Percentiles rank a stretch among this genome's conserved stretches.
These are phyloP conservation scores for Halenospora varia DNA, from an alignment of 495 filamentous ascomycete genomes.

Conservation along the genomic window DNA sequence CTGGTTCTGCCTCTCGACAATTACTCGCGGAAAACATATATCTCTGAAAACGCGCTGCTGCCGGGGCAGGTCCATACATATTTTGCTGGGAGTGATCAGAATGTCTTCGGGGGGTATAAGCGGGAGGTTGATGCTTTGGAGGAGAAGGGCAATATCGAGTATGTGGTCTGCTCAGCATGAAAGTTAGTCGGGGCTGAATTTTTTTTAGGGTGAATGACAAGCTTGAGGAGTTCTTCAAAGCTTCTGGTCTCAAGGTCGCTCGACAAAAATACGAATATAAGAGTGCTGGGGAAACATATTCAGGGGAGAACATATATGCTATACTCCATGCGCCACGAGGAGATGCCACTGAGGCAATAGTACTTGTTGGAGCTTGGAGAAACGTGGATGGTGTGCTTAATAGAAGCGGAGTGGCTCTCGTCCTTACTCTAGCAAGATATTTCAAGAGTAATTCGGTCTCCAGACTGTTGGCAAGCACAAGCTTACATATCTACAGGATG, in stretches of 20 bases:
- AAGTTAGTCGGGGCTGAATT: slow-evolving; percentile 19
- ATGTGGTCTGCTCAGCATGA: slow-evolving; percentile 24
- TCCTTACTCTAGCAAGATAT: slow-evolving; percentile 83
- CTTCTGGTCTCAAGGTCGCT: slow-evolving; percentile 77
- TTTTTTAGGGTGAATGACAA: slow-evolving; percentile 57
- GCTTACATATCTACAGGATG: slow-evolving; percentile 54
- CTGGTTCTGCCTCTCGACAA: slow-evolving; percentile 88
- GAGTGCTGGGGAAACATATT: slow-evolving; percentile 63
- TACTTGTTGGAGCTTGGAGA: slow-evolving; percentile 83
- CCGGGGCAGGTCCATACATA: slow-evolving; percentile 97
- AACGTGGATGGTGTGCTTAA: slow-evolving; percentile 80
- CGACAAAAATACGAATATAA: slow-evolving; percentile 79
- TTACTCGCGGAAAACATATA: slow-evolving; percentile 90
- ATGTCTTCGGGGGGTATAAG: slow-evolving; percentile 89
- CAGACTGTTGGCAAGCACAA: background rate
- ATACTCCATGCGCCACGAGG: slow-evolving; percentile 93
- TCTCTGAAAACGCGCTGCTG: slow-evolving; percentile 94
- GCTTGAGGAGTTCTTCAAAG: slow-evolving; percentile 68
- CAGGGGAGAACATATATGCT: slow-evolving; percentile 90
- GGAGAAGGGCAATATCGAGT: slow-evolving; percentile 46
- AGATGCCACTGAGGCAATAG: slow-evolving; percentile 97
- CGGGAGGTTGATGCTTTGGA: slow-evolving; percentile 69
- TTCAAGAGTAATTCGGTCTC: slow-evolving; percentile 63
- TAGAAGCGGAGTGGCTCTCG: slow-evolving; percentile 78
- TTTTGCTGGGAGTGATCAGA: slow-evolving; percentile 92